phyloP scores from a whole-genome alignment of 495 filamentous ascomycete species.

The Parathielavia hyrcaniae region DNA sequence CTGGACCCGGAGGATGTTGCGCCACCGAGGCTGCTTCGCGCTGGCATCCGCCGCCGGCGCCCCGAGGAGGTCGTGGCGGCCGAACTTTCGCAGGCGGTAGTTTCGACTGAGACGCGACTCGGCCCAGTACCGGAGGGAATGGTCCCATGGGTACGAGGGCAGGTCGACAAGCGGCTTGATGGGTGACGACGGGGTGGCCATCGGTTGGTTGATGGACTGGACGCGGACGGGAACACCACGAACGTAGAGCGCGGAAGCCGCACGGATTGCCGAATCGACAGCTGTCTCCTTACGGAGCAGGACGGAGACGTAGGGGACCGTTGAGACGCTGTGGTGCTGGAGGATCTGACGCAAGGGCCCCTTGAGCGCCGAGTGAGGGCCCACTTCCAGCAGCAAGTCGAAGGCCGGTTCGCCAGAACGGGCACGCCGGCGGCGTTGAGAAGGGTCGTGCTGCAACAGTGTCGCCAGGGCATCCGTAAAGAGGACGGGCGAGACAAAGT shows the following conservation, averaged over 20 bases:
- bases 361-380: background rate
- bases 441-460: background rate
- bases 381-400: background rate
- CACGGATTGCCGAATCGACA: conserved; percentile 22
- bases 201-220: no score
- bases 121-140: no score
- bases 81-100: background rate
- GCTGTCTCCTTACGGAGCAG: conserved; percentile 26
- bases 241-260: no score
- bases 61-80: conserved; percentile 42
- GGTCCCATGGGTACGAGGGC: no score
- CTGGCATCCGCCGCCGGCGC: conserved; percentile 32
- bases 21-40: conserved; percentile 34
- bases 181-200: no score
- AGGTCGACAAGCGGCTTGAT: no score
- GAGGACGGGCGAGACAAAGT: background rate
- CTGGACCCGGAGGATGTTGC: conserved; percentile 33
- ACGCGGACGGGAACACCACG: no score
- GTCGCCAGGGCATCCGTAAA: background rate
- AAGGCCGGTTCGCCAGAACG: no score
- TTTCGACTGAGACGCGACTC: no score
- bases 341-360: background rate
- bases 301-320: conserved; percentile 27
- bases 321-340: background rate
- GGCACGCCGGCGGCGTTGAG: no score